phyloP scores from a whole-genome alignment of 2,329 filamentous ascomycete genomes.

The Ceratocystis lukuohia region DNA sequence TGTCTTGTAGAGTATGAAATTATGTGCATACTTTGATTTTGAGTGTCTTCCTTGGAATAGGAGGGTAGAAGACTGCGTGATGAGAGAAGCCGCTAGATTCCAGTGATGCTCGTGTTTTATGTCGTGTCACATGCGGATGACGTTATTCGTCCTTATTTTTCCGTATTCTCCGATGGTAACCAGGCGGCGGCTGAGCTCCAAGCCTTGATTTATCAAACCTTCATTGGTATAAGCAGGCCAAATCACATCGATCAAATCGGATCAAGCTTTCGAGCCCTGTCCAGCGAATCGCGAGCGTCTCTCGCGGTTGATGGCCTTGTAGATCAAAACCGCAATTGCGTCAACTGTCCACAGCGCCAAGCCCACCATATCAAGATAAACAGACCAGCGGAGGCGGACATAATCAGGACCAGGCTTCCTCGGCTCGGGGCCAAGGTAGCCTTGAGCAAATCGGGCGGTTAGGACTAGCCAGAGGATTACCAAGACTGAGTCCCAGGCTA shows the following conservation, averaged over 20 bases:
- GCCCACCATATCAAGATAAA: conserved; percentile 16
- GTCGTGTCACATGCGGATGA: too few relatives aligned
- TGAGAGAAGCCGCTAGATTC: not conserved
- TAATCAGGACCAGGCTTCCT: conserved; percentile 15
- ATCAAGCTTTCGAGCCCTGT: not conserved
- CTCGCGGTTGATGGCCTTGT: conserved; percentile 13
- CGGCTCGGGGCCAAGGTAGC: conserved; percentile 14
- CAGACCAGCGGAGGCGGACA: conserved; percentile 16
- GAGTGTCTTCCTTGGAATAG: not conserved
- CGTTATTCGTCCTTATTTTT: not conserved
- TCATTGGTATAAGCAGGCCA: too few relatives aligned
- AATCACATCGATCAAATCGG: not conserved
- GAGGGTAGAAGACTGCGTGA: not conserved
- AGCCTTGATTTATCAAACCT: too few relatives aligned
- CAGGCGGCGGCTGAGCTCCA: too few relatives aligned
- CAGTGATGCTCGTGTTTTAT: too few relatives aligned
- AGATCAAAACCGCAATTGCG: conserved; percentile 12
- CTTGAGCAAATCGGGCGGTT: conserved; percentile 13
- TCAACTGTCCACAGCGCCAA: conserved; percentile 16
- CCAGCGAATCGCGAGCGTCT: not conserved
- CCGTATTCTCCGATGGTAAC: not conserved
- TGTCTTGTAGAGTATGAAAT: not conserved
- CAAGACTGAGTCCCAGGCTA: conserved; percentile 16
- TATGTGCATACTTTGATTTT: not conserved
- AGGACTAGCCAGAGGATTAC: conserved; percentile 18